phyloP scores from a whole-genome alignment of 2,329 filamentous ascomycete genomes.

The Ramichloridium luteum region DNA sequence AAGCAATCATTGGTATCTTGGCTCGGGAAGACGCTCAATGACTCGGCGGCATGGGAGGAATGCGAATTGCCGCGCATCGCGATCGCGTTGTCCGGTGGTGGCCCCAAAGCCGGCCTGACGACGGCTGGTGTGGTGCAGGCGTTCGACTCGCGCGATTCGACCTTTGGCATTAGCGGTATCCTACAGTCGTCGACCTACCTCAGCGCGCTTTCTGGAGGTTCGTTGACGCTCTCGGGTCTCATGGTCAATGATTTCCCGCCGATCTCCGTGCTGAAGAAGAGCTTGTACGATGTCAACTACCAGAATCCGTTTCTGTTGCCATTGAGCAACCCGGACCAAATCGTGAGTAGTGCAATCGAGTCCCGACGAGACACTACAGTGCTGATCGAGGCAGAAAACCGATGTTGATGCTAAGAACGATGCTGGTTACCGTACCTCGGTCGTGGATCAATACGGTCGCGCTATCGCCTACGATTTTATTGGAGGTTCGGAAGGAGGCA shows the following conservation, averaged over 20 bases:
- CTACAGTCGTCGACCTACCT: constrained; percentile 10
- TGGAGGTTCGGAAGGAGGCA: constrained; percentile 3
- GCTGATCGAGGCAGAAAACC: constrained; percentile 4
- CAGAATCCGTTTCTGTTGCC: constrained; percentile 6
- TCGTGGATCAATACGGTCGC: constrained; percentile 8
- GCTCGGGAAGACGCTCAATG: constrained; percentile 4
- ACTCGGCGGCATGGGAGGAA: constrained; percentile 1
- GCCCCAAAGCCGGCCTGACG: constrained; percentile 10
- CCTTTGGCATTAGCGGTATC: constrained; percentile 4
- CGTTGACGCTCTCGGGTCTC: constrained; percentile 8
- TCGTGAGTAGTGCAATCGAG: too few relatives aligned
- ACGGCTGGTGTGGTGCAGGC: constrained; percentile 8
- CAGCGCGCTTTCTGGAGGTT: constrained; percentile 8
- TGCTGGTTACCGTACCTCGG: constrained; percentile 7
- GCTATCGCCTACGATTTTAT: constrained; percentile 8
- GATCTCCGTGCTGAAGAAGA: constrained; percentile 6
- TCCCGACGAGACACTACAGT: too few relatives aligned
- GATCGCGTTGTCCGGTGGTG: constrained; percentile 8
- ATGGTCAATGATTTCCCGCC: constrained; percentile 10
- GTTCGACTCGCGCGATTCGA: constrained; percentile 7
- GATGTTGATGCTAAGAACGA: constrained; percentile 8
- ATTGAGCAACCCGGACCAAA: not conserved
- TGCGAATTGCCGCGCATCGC: constrained; percentile 6
- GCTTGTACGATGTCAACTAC: constrained; percentile 7
- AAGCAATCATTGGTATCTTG: constrained; percentile 5